Conservation (phyloP, 1,284 basidiomycete genomes). For the Clitocybe nebularis region DNA sequence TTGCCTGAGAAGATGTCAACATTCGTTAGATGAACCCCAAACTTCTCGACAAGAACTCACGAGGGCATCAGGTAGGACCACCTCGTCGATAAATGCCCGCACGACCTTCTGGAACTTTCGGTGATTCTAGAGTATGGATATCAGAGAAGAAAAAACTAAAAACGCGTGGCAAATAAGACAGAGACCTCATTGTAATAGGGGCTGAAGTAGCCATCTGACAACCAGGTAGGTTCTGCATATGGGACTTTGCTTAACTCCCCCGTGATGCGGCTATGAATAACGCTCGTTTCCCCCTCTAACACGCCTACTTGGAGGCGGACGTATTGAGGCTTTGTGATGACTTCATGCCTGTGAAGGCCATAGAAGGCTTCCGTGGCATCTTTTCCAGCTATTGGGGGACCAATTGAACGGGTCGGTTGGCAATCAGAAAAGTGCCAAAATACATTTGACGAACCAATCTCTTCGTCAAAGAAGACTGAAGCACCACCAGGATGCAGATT, state of each 20-base stretch:
- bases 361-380: slow-evolving; percentile 88
- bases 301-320: slow-evolving; percentile 65
- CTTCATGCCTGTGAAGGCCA: slow-evolving; percentile 76
- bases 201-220: slow-evolving; percentile 57
- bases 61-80: slow-evolving; percentile 57
- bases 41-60: slow-evolving; percentile 12
- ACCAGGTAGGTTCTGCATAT: slow-evolving; percentile 83
- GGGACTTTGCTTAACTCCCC: slow-evolving; percentile 72
- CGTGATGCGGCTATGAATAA: slow-evolving; percentile 47
- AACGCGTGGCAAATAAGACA: neutral
- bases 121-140: slow-evolving; percentile 33
- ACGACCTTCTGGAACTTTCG: slow-evolving; percentile 55
- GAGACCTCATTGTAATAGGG: slow-evolving; percentile 68
- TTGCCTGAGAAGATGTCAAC: slow-evolving; percentile 28
- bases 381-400: slow-evolving; percentile 56
- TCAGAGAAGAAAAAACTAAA: slow-evolving; percentile 2
- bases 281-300: slow-evolving; percentile 61
- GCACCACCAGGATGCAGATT: slow-evolving; percentile 80
- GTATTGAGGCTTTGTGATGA: slow-evolving; percentile 75
- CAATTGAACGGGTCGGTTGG: slow-evolving; percentile 26
- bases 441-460: slow-evolving; percentile 51
- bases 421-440: slow-evolving; percentile 25
- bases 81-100: slow-evolving; percentile 53
- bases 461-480: slow-evolving; percentile 67
- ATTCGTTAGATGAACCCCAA: neutral